Evolutionary conservation across 768 basidiomycete genomes (phyloP), one percentile per base, ranked within the genome.

Genomic region (Mycena maculata): DNA sequence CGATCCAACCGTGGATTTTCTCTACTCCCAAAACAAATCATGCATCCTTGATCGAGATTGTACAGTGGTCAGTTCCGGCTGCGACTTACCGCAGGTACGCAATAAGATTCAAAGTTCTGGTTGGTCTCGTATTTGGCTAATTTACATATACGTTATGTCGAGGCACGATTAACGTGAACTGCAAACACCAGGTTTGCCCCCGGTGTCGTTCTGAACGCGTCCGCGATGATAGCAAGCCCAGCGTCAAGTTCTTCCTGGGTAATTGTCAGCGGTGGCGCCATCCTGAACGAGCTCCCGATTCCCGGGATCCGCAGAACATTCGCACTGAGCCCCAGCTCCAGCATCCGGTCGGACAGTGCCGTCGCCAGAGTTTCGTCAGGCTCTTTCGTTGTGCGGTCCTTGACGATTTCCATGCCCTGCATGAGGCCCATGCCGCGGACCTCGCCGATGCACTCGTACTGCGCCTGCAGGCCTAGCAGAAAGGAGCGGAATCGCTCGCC

Each of bases 361-460:
- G 69, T 66, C 41, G 68, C 59, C 20, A 72, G 69, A 15, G 16
- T 55, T 48, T 70, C 69, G 25, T 72, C 63, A 12, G 71, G 69
- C 15, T 72, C 69, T 28, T 70, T 72, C 20, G 71, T 68, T 12
- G 65, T 60, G 41, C 69, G 68, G 42, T 68, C 50, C 27, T 63
- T 67, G 12, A 72, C 68, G 36, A 72, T 70, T 25, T 72, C 71
- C 66, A 72, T 67, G 13, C 71, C 71, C 55, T 70, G 65, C 60
- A 72, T 65, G 31, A 72, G 61, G 11, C 71, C 71, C 60, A 70
- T 45, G 7, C 71, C 71, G n/a, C 71, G 71, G 1, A 72, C 53
- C 39, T 72, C 71, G n/a, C 71, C 71, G 39, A 72, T 70, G 22
- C 69, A 72, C 18, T 60, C 61, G 54, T 72, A 72, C 42, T 72